Evolutionary conservation across 345 rosid genomes (phyloP).

Genomic region (Acer saccharum): DNA sequence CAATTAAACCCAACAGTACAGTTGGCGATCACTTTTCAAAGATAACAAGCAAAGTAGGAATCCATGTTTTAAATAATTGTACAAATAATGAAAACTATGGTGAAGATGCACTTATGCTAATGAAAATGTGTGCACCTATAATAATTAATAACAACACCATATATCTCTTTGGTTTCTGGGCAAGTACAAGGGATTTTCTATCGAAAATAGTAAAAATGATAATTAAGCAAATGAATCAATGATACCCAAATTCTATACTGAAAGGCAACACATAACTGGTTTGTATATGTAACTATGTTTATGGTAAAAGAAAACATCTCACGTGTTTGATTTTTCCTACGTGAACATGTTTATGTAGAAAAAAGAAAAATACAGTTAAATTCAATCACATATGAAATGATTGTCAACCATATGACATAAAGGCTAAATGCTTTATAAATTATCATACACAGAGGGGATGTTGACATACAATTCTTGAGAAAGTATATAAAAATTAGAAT

Average conservation of each 20-base stretch:
- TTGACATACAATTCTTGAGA: neutral
- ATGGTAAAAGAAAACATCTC: neutral
- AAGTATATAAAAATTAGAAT: neutral
- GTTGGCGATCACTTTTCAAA: neutral
- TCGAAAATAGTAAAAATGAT: neutral
- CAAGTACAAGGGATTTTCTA: neutral
- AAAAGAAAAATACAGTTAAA: neutral
- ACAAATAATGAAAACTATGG: neutral
- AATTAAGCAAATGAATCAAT: neutral
- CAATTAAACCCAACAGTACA: neutral
- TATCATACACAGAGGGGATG: neutral
- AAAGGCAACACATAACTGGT: neutral
- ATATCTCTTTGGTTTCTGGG: neutral
- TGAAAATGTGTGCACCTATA: neutral
- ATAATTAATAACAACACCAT: neutral
- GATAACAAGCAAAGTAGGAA: too few relatives aligned
- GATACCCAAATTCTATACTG: neutral
- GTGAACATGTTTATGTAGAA: neutral
- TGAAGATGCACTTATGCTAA: neutral
- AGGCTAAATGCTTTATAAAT: neutral
- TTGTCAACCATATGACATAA: neutral
- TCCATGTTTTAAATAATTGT: too few relatives aligned
- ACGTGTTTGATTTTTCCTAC: neutral
- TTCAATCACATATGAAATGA: neutral
- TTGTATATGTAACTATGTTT: neutral